These are phyloP conservation scores for Benincasa hispida DNA, from an alignment of 306 rosid species.

Conservation along the genomic window DNA sequence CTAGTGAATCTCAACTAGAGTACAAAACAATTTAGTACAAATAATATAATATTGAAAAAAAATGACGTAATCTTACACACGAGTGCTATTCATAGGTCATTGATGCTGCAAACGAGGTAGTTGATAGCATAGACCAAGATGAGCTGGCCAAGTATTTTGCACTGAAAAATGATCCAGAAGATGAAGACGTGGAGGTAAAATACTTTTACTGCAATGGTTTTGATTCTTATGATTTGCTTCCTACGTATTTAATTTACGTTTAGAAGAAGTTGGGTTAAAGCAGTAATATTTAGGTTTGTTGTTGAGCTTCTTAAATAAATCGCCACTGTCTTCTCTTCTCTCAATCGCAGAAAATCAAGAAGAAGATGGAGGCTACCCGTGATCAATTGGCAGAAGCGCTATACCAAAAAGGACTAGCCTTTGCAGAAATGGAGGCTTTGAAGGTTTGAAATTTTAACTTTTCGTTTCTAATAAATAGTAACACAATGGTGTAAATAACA, in stretches of 20 bases:
- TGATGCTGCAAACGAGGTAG: constrained; percentile 68
- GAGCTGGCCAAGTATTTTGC: constrained; percentile 61
- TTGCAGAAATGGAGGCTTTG: constrained; percentile 57
- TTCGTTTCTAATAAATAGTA: constrained; percentile 2
- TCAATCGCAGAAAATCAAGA: constrained; percentile 46
- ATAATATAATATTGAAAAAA: not conserved
- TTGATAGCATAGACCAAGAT: constrained; percentile 66
- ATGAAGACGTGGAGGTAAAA: constrained; percentile 79
- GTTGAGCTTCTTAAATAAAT: not conserved
- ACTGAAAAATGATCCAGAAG: constrained; percentile 67
- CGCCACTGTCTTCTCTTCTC: constrained; percentile 3
- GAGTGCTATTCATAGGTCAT: constrained; percentile 44
- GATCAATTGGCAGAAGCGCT: constrained; percentile 85
- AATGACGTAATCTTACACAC: not conserved
- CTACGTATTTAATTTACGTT: not conserved
- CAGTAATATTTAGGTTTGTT: not conserved
- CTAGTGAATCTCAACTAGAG: not conserved
- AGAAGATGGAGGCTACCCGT: constrained; percentile 74
- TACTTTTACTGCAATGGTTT: not conserved
- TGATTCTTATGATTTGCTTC: not conserved
- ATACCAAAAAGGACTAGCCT: constrained; percentile 81
- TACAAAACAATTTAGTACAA: not conserved
- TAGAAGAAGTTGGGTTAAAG: not conserved
- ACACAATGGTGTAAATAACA: too few relatives aligned
- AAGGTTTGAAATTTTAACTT: constrained; percentile 36